These are phyloP conservation scores for Tricholoma matsutake DNA, from an alignment of 768 basidiomycete genomes.

Conservation along the genomic window DNA sequence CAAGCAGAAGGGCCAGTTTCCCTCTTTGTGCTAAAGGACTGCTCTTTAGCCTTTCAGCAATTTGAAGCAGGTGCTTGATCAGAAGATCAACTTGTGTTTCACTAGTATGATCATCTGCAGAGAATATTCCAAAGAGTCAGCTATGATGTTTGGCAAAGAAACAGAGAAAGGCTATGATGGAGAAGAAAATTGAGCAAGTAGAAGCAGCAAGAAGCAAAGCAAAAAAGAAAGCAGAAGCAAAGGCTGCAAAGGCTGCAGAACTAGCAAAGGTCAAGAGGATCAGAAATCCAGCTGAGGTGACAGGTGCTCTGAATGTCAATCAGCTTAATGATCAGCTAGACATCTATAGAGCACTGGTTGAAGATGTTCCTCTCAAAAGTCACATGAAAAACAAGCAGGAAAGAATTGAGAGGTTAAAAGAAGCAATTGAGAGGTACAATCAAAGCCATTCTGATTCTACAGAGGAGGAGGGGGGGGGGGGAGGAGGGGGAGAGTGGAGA, in stretches of 20 bases:
- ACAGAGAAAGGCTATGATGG: background rate
- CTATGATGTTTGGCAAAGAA: background rate
- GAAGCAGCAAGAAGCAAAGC: background rate
- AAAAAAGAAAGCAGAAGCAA: background rate
- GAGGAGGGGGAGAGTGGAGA: too few relatives aligned
- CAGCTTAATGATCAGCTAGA: background rate
- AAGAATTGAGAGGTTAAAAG: background rate
- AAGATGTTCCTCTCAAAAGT: background rate
- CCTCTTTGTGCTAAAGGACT: background rate
- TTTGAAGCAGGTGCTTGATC: background rate
- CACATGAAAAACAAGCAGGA: background rate
- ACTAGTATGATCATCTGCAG: background rate
- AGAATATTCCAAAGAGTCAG: slow-evolving; percentile 7
- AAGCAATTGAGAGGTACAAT: background rate
- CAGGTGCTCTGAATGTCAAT: background rate
- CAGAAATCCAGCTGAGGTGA: background rate
- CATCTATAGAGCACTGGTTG: background rate
- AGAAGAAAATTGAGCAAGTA: slow-evolving; percentile 1
- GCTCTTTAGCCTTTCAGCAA: background rate
- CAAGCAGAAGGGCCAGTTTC: background rate
- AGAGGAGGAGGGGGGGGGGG: background rate
- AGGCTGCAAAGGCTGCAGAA: background rate
- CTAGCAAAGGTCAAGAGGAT: background rate
- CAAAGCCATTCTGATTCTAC: background rate
- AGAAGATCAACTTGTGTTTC: background rate